These are phyloP conservation scores for Xylariomycetidae sp. DNA, from an alignment of 2,329 filamentous ascomycete genomes.

Conservation along the genomic window DNA sequence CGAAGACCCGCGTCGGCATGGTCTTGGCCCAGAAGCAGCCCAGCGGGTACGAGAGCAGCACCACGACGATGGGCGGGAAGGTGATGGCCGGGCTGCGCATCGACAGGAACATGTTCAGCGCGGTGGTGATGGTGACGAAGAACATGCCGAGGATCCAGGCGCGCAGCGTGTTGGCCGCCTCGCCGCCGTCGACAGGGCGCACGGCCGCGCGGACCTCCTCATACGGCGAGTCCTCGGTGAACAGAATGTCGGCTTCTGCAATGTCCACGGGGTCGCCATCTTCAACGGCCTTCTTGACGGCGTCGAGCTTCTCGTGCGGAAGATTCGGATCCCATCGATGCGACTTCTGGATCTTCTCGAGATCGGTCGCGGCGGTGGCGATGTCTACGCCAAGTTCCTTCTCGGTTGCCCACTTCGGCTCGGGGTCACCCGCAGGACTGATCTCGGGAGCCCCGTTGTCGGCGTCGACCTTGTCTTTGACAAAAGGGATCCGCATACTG, in stretches of 20 bases:
- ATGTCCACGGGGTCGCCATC: constrained; percentile 27
- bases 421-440: constrained; percentile 9
- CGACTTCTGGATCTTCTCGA: constrained; percentile 25
- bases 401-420: constrained; percentile 11
- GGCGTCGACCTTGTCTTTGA: constrained; percentile 2
- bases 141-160: constrained; percentile 39
- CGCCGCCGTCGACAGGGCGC: constrained; percentile 36
- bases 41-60: constrained; percentile 36
- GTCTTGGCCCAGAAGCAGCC: constrained; percentile 37
- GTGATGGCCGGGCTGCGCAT: constrained; percentile 30
- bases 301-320: constrained; percentile 26
- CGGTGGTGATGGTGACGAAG: constrained; percentile 36
- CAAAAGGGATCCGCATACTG: constrained; percentile 8
- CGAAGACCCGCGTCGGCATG: constrained; percentile 35
- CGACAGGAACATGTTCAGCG: constrained; percentile 31
- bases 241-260: constrained; percentile 24
- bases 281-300: constrained; percentile 24
- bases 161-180: constrained; percentile 35
- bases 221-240: constrained; percentile 33
- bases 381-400: constrained; percentile 14
- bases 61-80: constrained; percentile 32
- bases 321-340: constrained; percentile 32
- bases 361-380: constrained; percentile 18
- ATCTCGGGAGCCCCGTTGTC: constrained; percentile 8
- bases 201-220: constrained; percentile 37